Base-by-base conservation (phyloP, 495 filamentous ascomycete species). In the Cryomyces minteri region DNA sequence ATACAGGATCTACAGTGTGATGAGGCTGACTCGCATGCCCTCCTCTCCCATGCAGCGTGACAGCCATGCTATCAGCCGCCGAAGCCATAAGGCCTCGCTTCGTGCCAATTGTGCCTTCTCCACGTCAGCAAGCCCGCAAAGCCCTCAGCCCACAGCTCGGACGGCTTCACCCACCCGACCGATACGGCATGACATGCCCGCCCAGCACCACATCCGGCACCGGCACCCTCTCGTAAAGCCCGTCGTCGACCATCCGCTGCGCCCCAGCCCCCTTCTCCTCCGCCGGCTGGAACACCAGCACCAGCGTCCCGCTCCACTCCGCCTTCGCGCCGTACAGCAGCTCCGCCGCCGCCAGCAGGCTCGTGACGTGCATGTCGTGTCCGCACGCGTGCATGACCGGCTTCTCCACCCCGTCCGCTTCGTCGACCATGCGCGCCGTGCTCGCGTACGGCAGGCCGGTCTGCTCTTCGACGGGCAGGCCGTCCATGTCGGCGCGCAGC, bases 371-470 rank as follows among this genome's bases (percentile, higher is more conserved):
- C 50, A 73, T 69, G 49, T 82, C 78, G 47, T 82, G 77, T 0
- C 77, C 77, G 56, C 76, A 80, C 31, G 78, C 74, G 55, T 80
- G 77, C 76, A 79, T 79, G 1, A 77, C 73, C 0, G 72, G 70
- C 39, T 64, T 63, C 39, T 60, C 57, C 0, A 53, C 44, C 4
- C 74, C 75, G 18, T 70, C 58, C 5, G 48, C 48, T 49, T 70
- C 62, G 41, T 65, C 65, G 5, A 56, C 51, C 47, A 60, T 62
- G 5, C 49, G 48, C 12, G 51, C 61, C 12, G 50, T 66, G 54
- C 71, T 77, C 0, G 72, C 69, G 51, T 79, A 80, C 8, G 60
- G 57, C 1, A 79, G 57, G 0, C 64, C 67, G 0, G 73, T 79
- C 36, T 62, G 50, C 49, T 82, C 76, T 51, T 65, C 51, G 1